Evolutionary conservation across 2,329 filamentous ascomycete species (phyloP), one percentile per base, ranked within the genome.

Genomic region (Hyphodiscus sp.): DNA sequence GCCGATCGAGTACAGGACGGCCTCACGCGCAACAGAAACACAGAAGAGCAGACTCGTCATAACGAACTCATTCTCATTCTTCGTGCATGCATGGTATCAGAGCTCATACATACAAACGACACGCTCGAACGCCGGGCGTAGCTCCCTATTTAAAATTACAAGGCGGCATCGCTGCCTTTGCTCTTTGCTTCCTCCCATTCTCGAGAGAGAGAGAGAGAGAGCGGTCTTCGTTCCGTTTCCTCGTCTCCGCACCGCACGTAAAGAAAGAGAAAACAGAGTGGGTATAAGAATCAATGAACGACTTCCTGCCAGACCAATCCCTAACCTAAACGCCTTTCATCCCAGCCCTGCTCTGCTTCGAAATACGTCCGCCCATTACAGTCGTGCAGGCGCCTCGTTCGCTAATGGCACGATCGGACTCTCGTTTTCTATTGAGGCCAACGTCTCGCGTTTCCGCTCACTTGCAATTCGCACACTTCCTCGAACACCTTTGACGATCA

Each of bases 381-480:
- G 54, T 19, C 41, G 11, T 20, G 45, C 44, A 18, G 56, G 52
- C 18, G 49, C 38, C 20, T 60, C 58, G 10, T 43, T 45, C 15
- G 54, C 42, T 29, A 55, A 26, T 10, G 57, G 42, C 47, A 38
- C 33, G 11, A 56, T 45, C 6, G 58, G 43, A 29, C n/a, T 53
- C 42, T 59, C 60, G 41, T 60, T n/a, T n/a, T 38, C 33, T 49
- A 23, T 43, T 45, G 18, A 47, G 23, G 41, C 45, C 20, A 56
- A 44, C 2, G 54, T 58, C 23, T 57, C 57, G 29, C 26, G 67
- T 62, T 58, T 75, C 70, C 42, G 59, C 65, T 75, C 77, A 43
- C 71, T 70, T 5, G 77, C 75, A 38, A 87, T 67, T 47, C 83
- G 80, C 49, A 89, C 79, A 64, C 84, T 89, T 42, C 85, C 87